Conservation (phyloP, 2,329 filamentous ascomycete genomes). For the Colletotrichum sp. region DNA sequence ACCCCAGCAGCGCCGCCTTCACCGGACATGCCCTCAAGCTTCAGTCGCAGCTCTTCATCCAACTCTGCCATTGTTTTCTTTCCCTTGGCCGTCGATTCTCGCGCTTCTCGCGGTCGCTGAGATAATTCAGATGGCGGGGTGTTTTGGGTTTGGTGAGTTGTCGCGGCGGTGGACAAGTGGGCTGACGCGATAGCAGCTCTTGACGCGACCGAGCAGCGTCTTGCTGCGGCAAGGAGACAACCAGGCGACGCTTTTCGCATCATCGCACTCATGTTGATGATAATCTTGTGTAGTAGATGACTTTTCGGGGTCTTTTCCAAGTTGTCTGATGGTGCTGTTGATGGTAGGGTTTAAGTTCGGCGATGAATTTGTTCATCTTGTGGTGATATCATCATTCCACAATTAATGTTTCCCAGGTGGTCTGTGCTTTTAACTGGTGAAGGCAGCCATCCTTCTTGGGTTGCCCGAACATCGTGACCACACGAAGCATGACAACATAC, state of each 20-base stretch:
- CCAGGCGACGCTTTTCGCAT: not conserved
- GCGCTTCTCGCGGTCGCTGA: not conserved
- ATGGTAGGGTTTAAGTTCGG: not conserved
- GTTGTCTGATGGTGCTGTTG: not conserved
- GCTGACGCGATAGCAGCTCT: not conserved
- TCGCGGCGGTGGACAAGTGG: not conserved
- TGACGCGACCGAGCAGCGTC: not conserved
- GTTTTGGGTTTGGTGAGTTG: not conserved
- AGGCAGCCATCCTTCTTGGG: not conserved
- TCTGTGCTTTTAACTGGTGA: not conserved
- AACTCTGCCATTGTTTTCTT: constrained; percentile 64
- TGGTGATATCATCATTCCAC: not conserved
- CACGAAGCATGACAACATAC: not conserved
- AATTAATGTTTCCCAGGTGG: not conserved
- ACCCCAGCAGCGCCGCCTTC: constrained; percentile 75
- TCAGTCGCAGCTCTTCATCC: constrained; percentile 70
- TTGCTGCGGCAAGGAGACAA: not conserved
- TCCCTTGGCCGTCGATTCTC: not conserved
- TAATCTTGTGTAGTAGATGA: not conserved
- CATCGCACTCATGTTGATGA: not conserved
- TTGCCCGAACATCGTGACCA: not conserved
- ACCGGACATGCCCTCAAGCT: constrained; percentile 70
- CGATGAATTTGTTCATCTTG: not conserved
- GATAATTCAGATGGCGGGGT: not conserved
- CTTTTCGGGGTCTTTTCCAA: not conserved